Evolutionary conservation across 2,329 filamentous ascomycete species (phyloP), one percentile per base, ranked within the genome.

Genomic region (Colletotrichum sp.): DNA sequence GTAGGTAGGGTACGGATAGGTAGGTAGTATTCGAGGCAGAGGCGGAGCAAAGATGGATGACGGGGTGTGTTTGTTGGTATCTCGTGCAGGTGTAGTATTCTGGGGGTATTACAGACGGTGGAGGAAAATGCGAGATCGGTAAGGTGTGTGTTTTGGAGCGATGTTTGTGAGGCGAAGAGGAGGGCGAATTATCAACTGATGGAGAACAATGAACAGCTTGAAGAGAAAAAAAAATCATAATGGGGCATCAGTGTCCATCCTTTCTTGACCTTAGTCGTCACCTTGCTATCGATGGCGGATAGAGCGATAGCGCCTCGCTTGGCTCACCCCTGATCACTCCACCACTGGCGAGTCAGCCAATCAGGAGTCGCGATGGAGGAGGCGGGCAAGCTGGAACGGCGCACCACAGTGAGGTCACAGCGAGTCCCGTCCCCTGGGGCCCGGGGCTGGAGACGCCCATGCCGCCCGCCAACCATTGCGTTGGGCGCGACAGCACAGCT

Each of bases 251-350:
- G 72, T 68, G 74, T 71, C 74, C 74, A 71, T 74, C 73, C 74
- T 71, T 76, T 28, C 74, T 69, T 63, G 73, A 72, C 69, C 63
- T 76, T 76, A 74, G 74, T 76, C 74, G 74, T 76, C 74, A 76
- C 65, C 59, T 59, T 76, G 70, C 62, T 76, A 60, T 76, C 74
- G 75, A 77, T 71, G 75, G 72, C 72, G 75, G 75, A 77, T 75
- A 75, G 60, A 77, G 65, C 69, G 76, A 76, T 77, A 77, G 76
- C 76, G 73, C 76, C 69, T 77, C 76, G 76, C 76, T 77, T 76
- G 76, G 68, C 72, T 67, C 36, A 49, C 72, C 72, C 75, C 75
- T 75, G 75, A 59, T 26, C 64, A 28, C 12, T 39, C 63, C 62
- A 75, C 64, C 2, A 32, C 4, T 4, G n/a, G 10, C 8, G 3